Evolutionary conservation across 2,329 filamentous ascomycete species (phyloP), one percentile per base, ranked within the genome.

Genomic region (Phyllosticta citriasiana): DNA sequence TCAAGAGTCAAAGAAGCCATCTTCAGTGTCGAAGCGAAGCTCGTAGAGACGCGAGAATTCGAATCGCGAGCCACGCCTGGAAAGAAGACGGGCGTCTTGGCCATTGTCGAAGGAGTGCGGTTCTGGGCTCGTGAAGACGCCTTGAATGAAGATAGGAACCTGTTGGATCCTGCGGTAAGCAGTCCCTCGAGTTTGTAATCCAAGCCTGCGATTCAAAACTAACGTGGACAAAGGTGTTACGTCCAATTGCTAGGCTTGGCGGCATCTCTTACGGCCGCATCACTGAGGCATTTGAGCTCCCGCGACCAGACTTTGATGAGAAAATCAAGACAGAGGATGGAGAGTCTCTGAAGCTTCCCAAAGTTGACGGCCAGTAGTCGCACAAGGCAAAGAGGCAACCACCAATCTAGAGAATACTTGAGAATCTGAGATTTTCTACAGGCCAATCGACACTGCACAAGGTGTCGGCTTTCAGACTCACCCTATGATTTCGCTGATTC

Each of bases 101-200:
- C 83, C 1, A 82, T 96, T 35, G 79, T 97, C 12, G 91, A 97
- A 76, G 93, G 91, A 0, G 86, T 88, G 35, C 81, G 87, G 27
- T 96, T 97, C 71, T 97, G 92, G 91, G 91, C 86, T 1, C 78
- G 92, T 59, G 90, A 95, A 71, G 93, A 97, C 75, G 91, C 91
- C 2, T 78, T 96, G 63, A 89, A 96, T 67, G 84, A 89, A 70
- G 86, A 91, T 8, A 82, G 79, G 69, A 90, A 85, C 66, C 68
- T 89, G 52, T 79, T 97, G 62, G 88, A 95, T 72, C 84, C 89
- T 10, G 81, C 77, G 58, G 84, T 87, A 71, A 76, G 82, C 76
- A 1, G 10, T 9, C 14, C 19, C 12, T 57, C 55, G 27, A 50
- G 22, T 61, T 40, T 53, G 8, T 4, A 53, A 8, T 53, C 19